Conservation (phyloP, 2,329 filamentous ascomycete genomes). For the Monosporascus sp. region DNA sequence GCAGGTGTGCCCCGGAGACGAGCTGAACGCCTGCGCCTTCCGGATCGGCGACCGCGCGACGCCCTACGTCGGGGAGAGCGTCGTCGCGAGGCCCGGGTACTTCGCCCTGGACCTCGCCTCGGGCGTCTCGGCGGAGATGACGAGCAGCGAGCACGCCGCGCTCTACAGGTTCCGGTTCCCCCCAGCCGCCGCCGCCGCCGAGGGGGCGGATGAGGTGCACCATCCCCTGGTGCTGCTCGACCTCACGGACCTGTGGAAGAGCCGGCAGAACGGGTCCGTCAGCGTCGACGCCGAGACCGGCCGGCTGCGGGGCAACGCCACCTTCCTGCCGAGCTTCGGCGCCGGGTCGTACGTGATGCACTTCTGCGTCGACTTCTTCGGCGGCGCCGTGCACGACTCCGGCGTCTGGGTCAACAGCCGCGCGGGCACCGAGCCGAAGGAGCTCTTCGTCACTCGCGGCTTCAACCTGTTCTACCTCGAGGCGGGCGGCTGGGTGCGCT, state of each 20-base stretch:
- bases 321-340: slow-evolving; percentile 58
- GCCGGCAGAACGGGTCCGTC: slow-evolving; percentile 43
- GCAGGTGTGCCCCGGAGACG: slow-evolving; percentile 37
- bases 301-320: slow-evolving; percentile 52
- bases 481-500: slow-evolving; percentile 52
- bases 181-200: slow-evolving; percentile 2
- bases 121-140: slow-evolving; percentile 54
- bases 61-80: slow-evolving; percentile 34
- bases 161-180: slow-evolving; percentile 59
- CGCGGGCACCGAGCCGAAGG: slow-evolving; percentile 32
- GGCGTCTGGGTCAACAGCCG: slow-evolving; percentile 37
- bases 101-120: slow-evolving; percentile 53
- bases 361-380: slow-evolving; percentile 57
- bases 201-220: slow-evolving; percentile 2
- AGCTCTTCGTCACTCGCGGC: slow-evolving; percentile 33
- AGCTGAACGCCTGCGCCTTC: slow-evolving; percentile 54
- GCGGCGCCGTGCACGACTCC: slow-evolving; percentile 31
- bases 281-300: slow-evolving; percentile 45
- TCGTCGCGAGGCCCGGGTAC: slow-evolving; percentile 48
- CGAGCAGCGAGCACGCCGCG: slow-evolving; percentile 55
- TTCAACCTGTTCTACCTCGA: slow-evolving; percentile 39
- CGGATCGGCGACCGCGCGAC: slow-evolving; percentile 40
- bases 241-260: slow-evolving; percentile 53
- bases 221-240: slow-evolving; percentile 55
- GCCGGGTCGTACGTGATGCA: slow-evolving; percentile 52